phyloP scores from a whole-genome alignment of 257 asterid species.

The Salvia miltiorrhiza region DNA sequence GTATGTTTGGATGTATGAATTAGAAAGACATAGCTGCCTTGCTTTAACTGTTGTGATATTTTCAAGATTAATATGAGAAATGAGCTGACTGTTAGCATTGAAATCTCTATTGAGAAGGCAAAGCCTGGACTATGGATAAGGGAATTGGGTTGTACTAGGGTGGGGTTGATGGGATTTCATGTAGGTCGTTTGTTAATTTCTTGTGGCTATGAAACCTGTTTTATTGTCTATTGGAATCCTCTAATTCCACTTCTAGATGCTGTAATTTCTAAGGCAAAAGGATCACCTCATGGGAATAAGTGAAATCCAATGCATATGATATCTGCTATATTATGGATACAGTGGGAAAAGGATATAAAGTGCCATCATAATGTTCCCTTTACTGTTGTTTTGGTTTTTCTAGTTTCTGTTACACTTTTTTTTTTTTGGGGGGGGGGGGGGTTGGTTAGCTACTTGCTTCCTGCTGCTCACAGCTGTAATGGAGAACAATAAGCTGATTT shows the following conservation, averaged over 20 bases:
- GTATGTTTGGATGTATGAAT: conserved; percentile 4
- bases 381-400: too few relatives aligned
- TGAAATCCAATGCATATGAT: too few relatives aligned
- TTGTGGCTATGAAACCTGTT: neutral
- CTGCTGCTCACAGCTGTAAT: neutral
- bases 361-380: too few relatives aligned
- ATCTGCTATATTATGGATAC: too few relatives aligned
- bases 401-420: too few relatives aligned
- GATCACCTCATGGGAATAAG: too few relatives aligned
- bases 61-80: neutral
- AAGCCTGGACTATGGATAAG: neutral
- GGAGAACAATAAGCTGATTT: neutral
- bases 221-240: too few relatives aligned
- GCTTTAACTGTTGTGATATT: neutral
- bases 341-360: too few relatives aligned
- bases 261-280: too few relatives aligned
- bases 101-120: neutral
- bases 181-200: neutral
- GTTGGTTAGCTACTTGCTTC: neutral
- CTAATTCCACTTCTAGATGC: too few relatives aligned
- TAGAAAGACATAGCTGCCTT: neutral
- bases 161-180: neutral
- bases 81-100: neutral
- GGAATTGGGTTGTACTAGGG: neutral
- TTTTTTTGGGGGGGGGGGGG: neutral